Evolutionary conservation across 208 protist genomes (phyloP), one percentile per base, ranked within the genome.

Genomic region (Lotmaria passim): DNA sequence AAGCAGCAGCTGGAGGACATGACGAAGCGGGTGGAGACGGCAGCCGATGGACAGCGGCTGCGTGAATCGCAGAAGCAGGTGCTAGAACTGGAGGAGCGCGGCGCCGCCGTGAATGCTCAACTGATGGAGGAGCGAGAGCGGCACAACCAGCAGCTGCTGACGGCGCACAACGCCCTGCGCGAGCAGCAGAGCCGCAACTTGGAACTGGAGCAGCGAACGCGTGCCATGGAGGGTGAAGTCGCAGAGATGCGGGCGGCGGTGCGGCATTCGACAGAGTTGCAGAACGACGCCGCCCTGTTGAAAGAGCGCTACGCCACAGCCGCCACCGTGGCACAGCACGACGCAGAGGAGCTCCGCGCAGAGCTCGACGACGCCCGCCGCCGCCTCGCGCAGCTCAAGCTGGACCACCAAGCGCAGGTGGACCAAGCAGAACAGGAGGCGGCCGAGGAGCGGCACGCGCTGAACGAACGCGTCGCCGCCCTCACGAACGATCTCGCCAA

Each of bases 131-230:
- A 93, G 74, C 71, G 78, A 38, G 90, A 93, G 70, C 79, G 78
- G 36, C 68, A 58, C 50, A 76, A 73, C 17, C 83, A 91, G 64
- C 83, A 90, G 72, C 77, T 92, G 10, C 66, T 93, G 39, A 71
- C 79, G 12, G 85, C 90, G 12, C 83, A 93, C 78, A 79, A 81
- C 43, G 87, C 90, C 24, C 68, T 95, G 43, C 85, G 86, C 0
- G 90, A 93, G 77, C 84, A 87, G 77, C 87, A 93, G 61, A 75
- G 68, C 17, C 85, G 82, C 44, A 81, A 81, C 34, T 46, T 91
- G 23, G 86, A 90, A 52, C 64, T 93, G 6, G 90, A 91, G 82
- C 87, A 93, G 79, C 90, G 84, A 21, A 76, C 75, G 59, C 85
- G 84, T 24, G 60, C 79, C 17, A 74, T 85, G 64, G 85, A 87